Evolutionary conservation across 1,139 yeast species (phyloP), one percentile per base, ranked within the genome.

Genomic region (Yamadazyma sp.): DNA sequence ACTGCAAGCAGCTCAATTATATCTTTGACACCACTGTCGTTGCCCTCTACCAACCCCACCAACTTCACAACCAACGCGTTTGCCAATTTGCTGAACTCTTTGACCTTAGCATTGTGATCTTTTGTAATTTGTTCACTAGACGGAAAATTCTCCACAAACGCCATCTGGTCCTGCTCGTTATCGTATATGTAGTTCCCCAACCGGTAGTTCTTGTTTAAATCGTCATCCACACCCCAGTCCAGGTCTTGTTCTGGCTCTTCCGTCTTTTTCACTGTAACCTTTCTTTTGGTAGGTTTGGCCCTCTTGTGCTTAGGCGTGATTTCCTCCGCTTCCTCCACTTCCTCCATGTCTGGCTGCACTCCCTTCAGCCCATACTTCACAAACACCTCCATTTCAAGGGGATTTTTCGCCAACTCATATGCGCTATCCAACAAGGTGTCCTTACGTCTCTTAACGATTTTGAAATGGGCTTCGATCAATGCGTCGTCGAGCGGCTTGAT

Each of bases 141-240:
- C 1, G 70, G 69, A 31, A 68, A 56, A 6, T 48, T 48, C 3
- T 45, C 37, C 11, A 49, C 51, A 33, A 67, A 62, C 22, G 51
- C 38, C 2, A 39, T 42, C 47, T 70, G 73, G 25, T 66, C 62
- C 11, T 53, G 39, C 34, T 53, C 56, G 21, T 61, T 52, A 7
- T 67, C 71, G 43, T 59, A 70, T 3, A 70, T 58, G 42, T 60
- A 68, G 45, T 68, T 59, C 0, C 73, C 74, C 20, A 46, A 42
- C 10, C 56, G 53, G 30, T 40, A 46, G 17, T 59, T 57, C 31
- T 45, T 52, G 6, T 47, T 48, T 12, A 54, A 41, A 25, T 51
- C 44, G 16, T 65, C 73, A 8, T 65, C 71, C 15, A 70, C 40
- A 1, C 76, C 76, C 76, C 76, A 70, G 48, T 70, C 76, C 4